Base-by-base conservation (phyloP, 1,139 yeast species). In the Kodamaea plutei region DNA sequence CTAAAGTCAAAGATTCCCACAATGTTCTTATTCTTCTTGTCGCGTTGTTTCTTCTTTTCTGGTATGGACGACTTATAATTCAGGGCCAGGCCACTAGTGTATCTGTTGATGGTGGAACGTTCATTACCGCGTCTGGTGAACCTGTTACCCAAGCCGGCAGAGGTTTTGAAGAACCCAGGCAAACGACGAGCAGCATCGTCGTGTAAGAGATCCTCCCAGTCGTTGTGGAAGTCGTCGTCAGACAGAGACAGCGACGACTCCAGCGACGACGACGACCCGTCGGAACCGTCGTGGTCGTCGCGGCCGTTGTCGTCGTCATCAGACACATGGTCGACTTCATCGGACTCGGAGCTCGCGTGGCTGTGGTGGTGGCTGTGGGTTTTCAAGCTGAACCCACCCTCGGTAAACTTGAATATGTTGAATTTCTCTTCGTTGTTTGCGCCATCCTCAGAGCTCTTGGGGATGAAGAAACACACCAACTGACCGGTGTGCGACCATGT, bases 401-500 rank as follows among this genome's bases (percentile, higher is more conserved):
- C 71, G 2, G 68, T 58, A 34, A 64, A 63, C 31, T 61, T 61
- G 38, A 64, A 61, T 7, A 60, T 53, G 36, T 56, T 59, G 31
- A 63, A 54, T 31, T 58, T 60, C 33, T 63, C 68, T 4, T 51
- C 38, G 28, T 52, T 46, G 26, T 38, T 37, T 25, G 58, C 56
- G 38, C 56, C 56, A 41, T 61, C 54, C 41, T 52, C 39, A 19
- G 58, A 63, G 10, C 51, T 52, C 34, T 74, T 75, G 0, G 82
- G 78, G n/a, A 79, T 73, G 56, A 85, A 87, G 47, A 89, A 88
- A 49, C 95, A 84, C 2, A 88, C 81, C 33, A 88, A 62, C 39
- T 76, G 76, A 0, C 96, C 96, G 2, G 76, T 72, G 10, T 76
- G 72, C 0, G 93, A 70, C 96, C 96, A 88, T 0, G 76, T 65